Base-by-base conservation (phyloP, 495 filamentous ascomycete genomes). In the Aspergillus steynii region DNA sequence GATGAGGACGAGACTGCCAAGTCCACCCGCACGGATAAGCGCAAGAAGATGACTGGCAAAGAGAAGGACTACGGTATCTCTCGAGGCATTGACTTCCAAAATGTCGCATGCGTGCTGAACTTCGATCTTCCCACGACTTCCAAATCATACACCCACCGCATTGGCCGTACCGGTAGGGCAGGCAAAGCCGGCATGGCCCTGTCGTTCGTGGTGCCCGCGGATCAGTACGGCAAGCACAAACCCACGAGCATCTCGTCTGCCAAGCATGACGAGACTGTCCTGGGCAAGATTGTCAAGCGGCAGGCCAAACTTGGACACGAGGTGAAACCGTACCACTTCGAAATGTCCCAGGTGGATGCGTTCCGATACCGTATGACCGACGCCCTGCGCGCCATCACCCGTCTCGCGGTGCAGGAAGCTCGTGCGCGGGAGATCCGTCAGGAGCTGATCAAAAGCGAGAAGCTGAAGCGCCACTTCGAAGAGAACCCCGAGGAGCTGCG, bases 321-420 rank as follows among this genome's bases (percentile, higher is more conserved):
- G 65, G 78, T 97, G 51, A 88, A 92, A 66, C 90, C 90, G 2
- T 99, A 96, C 77, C 85, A 87, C 58, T 97, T 99, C 73, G 93
- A 97, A 77, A 95, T 97, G 90, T 83, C 86, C 64, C 90, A 93
- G 66, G 88, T 98, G 55, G 91, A 96, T 50, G 89, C 88, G 14
- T 98, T 99, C 80, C 83, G 93, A 25, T 99, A 98, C 75, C 89
- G 96, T 53, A 92, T 98, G 85, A 87, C 88, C 32, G 94, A 97
- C 71, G 94, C 93, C 3, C 77, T 96, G 34, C 83, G 90, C 51
- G 85, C 88, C 4, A 88, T 97, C 46, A 96, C 93, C 2, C 82
- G 85, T 31, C 82, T 93, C 45, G 90, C 94, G 0, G 83, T 98
- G 53, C 87, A 95, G 48, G 95, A 98, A 78, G 96, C 95, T 4